These are phyloP conservation scores for Penicillium canariense DNA, from an alignment of 495 filamentous ascomycete genomes.

Conservation along the genomic window DNA sequence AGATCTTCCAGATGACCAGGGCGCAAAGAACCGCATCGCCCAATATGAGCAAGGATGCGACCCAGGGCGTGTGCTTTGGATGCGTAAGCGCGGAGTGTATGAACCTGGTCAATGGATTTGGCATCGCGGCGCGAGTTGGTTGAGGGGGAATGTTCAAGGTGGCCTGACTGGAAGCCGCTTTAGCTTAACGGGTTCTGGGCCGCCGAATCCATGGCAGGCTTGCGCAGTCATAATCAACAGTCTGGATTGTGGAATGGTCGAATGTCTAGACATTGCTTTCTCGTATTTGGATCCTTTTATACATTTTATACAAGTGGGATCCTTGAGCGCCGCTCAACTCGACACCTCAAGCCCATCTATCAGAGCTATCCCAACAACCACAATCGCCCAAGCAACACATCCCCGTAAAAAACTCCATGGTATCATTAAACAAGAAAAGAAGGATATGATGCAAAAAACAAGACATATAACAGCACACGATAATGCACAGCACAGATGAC, in stretches of 20 bases:
- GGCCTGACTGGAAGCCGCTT: constrained; percentile 4
- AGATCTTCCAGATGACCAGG: constrained; percentile 77
- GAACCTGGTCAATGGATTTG: constrained; percentile 15
- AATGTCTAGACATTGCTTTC: not conserved
- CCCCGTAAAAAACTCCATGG: constrained; percentile 24
- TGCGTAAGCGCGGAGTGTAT: constrained; percentile 41
- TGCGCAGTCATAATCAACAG: not conserved
- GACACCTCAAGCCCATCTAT: constrained; percentile 8
- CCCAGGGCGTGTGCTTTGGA: constrained; percentile 59
- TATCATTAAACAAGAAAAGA: constrained; percentile 29
- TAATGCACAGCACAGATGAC: not conserved
- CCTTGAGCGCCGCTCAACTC: constrained; percentile 9
- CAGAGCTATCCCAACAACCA: constrained; percentile 4
- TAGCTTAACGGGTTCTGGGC: not conserved
- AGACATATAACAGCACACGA: not conserved
- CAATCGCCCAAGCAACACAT: constrained; percentile 7
- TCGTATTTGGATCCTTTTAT: constrained; percentile 6
- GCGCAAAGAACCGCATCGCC: constrained; percentile 70
- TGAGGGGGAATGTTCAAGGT: constrained; percentile 8
- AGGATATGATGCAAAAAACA: constrained; percentile 14
- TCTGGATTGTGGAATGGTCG: not conserved
- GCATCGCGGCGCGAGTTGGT: constrained; percentile 23
- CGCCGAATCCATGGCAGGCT: not conserved
- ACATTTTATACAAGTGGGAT: constrained; percentile 20
- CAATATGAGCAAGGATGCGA: constrained; percentile 66